Conservation (phyloP, 108 stramenopile species). For the Pseudonitzschia delicatissima region DNA sequence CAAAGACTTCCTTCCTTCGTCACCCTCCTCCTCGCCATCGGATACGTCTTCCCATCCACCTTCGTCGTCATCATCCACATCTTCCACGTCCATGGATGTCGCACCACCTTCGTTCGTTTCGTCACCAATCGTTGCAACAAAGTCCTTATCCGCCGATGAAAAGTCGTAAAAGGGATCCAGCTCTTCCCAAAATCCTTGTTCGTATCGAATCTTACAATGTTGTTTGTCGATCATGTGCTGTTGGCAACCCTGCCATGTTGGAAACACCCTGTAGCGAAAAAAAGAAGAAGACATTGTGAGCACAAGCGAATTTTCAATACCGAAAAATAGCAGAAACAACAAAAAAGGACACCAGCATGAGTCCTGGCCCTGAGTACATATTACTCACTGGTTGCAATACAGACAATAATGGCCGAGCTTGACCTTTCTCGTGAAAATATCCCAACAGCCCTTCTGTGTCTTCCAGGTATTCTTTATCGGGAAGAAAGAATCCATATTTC, state of each 20-base stretch:
- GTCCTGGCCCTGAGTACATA: neutral
- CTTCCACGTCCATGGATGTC: conserved; percentile 22
- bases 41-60: conserved; percentile 58
- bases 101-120: conserved; percentile 17
- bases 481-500: conserved; percentile 89
- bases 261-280: conserved; percentile 39
- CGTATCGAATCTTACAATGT: conserved; percentile 91
- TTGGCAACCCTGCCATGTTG: conserved; percentile 66
- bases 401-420: conserved; percentile 90
- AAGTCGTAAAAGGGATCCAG: conserved; percentile 97
- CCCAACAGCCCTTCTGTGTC: conserved; percentile 83
- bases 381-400: conserved; percentile 77
- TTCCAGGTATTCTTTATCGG: conserved; percentile 83
- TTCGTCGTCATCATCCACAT: conserved; percentile 50
- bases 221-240: conserved; percentile 79
- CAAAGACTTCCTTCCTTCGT: conserved; percentile 59
- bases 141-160: conserved; percentile 58
- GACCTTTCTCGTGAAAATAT: conserved; percentile 94
- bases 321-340: neutral
- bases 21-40: conserved; percentile 49
- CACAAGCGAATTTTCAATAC: neutral
- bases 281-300: neutral
- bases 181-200: conserved; percentile 91
- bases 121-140: conserved; percentile 22
- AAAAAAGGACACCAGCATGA: neutral